Evolutionary conservation across 2,329 filamentous ascomycete genomes (phyloP).

Genomic region (Berkeleyomyces rouxiae): DNA sequence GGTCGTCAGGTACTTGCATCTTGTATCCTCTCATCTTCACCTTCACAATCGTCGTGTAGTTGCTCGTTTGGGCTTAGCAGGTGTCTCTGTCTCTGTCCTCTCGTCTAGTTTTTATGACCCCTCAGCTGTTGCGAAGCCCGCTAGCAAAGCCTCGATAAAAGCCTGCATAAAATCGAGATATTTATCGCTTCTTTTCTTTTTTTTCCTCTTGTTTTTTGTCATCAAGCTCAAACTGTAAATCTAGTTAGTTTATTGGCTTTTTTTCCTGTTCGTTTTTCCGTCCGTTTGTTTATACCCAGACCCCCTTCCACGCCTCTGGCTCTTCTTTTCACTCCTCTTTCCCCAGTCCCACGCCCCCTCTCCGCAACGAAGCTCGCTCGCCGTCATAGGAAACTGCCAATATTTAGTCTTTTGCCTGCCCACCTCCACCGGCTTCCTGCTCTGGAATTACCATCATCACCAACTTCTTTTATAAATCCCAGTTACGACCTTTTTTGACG

Average conservation of each 20-base stretch:
- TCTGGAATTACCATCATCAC: background rate
- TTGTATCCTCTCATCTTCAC: background rate
- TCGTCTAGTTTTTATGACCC: conserved; percentile 7
- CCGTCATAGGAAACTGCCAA: background rate
- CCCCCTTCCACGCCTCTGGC: background rate
- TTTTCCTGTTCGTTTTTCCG: background rate
- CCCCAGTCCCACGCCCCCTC: background rate
- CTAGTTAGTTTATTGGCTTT: background rate
- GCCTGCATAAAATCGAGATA: too few relatives aligned
- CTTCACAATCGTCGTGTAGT: background rate
- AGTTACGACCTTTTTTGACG: background rate
- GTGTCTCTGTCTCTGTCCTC: conserved; percentile 6
- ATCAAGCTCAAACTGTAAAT: background rate
- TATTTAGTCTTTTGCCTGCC: background rate
- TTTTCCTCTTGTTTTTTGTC: background rate
- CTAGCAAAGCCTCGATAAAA: background rate
- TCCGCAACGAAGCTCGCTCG: background rate
- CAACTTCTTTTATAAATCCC: background rate
- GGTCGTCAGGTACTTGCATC: background rate
- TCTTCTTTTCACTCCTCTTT: background rate
- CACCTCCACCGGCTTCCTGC: background rate
- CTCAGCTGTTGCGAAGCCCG: background rate
- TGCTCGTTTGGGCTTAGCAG: conserved; percentile 6
- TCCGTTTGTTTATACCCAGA: background rate
- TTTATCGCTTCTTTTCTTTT: background rate